These are phyloP conservation scores for Melanopsichium pennsylvanicum DNA, from an alignment of 1,284 basidiomycete species.

Conservation along the genomic window DNA sequence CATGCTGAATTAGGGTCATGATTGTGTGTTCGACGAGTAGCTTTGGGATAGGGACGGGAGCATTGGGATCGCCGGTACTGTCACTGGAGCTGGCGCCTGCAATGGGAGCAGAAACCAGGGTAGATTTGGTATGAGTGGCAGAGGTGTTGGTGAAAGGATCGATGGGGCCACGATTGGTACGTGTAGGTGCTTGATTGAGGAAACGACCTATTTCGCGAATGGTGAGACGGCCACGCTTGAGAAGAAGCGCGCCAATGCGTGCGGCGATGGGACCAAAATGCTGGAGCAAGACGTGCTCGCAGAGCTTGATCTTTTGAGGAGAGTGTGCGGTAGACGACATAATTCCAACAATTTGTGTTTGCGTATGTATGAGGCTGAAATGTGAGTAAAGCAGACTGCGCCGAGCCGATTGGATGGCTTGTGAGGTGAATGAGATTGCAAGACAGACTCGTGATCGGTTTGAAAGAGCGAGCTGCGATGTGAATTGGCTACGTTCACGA, in stretches of 20 bases:
- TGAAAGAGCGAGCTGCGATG: not conserved
- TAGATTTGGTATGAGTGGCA: constrained; percentile 20
- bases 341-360: not conserved
- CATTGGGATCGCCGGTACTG: constrained; percentile 69
- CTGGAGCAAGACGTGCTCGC: constrained; percentile 77
- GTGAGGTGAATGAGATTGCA: no score
- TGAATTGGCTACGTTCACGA: not conserved
- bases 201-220: constrained; percentile 68
- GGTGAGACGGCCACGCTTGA: constrained; percentile 82
- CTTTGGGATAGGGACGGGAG: constrained; percentile 71
- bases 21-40: constrained; percentile 77
- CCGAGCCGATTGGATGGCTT: not conserved
- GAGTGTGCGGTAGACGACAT: constrained; percentile 48
- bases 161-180: constrained; percentile 30
- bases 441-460: no score
- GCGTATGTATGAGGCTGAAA: no score
- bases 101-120: constrained; percentile 25
- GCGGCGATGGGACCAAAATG: constrained; percentile 80
- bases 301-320: constrained; percentile 69
- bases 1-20: constrained; percentile 88
- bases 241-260: constrained; percentile 79
- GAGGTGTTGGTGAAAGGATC: constrained; percentile 29
- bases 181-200: constrained; percentile 43
- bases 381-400: no score
- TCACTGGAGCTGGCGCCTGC: constrained; percentile 38